Base-by-base conservation (phyloP, 1,284 basidiomycete species). In the Austroboletus olivaceoglutinosus region DNA sequence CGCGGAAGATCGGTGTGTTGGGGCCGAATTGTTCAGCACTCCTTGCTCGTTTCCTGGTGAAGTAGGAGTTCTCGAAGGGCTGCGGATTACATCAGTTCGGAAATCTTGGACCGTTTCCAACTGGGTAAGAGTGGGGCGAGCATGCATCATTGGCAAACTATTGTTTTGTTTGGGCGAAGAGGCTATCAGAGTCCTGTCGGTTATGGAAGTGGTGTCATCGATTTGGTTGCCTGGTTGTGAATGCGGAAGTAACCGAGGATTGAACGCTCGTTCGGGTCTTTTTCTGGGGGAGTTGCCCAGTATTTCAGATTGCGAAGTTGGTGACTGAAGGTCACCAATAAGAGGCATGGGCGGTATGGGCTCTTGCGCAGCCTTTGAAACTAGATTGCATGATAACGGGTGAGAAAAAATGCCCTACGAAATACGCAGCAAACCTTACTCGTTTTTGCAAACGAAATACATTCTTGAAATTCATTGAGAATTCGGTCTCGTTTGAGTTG, bases 381-480 rank as follows among this genome's bases (percentile, higher is more conserved):
- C 84, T 86, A 56, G 15, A 15, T 18, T 11, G 36, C n/a, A n/a
- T 34, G 4, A 29, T 5, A 12, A 46, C 22, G n/a, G 36, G 37
- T 51, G 38, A 58, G 50, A 48, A 30, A 47, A 41, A 19, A 34
- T 10, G 15, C 21, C 16, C n/a, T 27, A 21, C 12, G 16, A 38
- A 48, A 41, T 29, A 22, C 2, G 36, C 30, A 30, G 8, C 3
- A 39, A 40, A 48, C 75, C 85, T 71, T 64, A 93, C 92, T 69
- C 39, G 78, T 78, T 31, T 77, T 73, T 29, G 91, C 90, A 67
- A 93, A 91, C 23, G 89, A 85, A 54, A 91, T 89, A 62, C 92
- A 95, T 30, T 93, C 91, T 40, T 75, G 76, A 67, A 98, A 83
- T 60, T 91, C 89, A n/a, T 74, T 68, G 38, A 91, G 69, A 62